These are phyloP conservation scores for Gillenia trifoliata DNA, from an alignment of 306 rosid species.

Conservation along the genomic window DNA sequence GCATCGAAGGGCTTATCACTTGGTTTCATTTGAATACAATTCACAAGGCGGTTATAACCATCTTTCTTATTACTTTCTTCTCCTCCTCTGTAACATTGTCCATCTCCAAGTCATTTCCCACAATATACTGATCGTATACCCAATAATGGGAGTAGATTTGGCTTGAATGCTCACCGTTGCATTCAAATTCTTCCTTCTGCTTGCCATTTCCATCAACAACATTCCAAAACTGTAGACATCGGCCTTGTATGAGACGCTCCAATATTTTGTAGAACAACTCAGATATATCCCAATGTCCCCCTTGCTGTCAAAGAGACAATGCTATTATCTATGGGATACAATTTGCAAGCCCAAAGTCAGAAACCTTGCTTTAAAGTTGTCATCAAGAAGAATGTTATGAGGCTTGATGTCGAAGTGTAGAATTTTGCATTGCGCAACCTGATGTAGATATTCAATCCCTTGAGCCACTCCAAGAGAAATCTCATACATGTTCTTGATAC, in stretches of 20 bases:
- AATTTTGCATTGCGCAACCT: slow-evolving; percentile 12
- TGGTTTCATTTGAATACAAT: background rate
- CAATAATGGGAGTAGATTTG: background rate
- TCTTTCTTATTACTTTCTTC: too few species aligned
- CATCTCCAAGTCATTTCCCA: background rate
- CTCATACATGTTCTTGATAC: background rate
- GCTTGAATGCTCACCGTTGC: background rate
- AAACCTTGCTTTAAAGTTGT: slow-evolving; percentile 1
- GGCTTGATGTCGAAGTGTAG: slow-evolving; percentile 7
- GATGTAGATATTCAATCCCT: slow-evolving; percentile 5
- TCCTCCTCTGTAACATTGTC: background rate
- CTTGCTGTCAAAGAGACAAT: background rate
- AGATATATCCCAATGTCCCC: background rate
- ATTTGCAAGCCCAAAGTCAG: slow-evolving; percentile 10
- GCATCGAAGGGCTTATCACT: too few species aligned
- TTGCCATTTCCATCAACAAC: slow-evolving; percentile 12
- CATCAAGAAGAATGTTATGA: background rate
- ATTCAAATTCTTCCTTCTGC: background rate
- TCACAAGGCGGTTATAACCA: too few species aligned
- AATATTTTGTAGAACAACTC: background rate
- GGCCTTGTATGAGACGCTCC: background rate
- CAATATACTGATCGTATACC: background rate
- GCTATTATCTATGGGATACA: background rate
- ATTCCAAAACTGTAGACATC: slow-evolving; percentile 7
- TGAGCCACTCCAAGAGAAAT: background rate